Base-by-base conservation (phyloP, 768 basidiomycete species). In the Lanmaoa rubissima region DNA sequence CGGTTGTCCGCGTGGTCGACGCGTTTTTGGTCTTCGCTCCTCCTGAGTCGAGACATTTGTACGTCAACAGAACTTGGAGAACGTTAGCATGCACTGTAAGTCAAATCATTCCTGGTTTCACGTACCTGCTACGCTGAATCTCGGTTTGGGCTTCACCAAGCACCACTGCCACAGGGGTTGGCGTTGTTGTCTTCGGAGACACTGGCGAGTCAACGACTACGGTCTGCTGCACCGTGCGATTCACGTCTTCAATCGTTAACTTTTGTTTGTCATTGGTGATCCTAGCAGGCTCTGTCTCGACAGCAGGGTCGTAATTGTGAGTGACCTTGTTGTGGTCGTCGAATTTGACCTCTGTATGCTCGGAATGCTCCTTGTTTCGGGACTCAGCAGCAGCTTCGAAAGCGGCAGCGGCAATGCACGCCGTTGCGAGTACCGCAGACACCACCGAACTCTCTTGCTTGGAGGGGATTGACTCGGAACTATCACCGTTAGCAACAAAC, bases 361-460 rank as follows among this genome's bases (percentile, higher is more conserved):
- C 32, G 1, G 42, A 26, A 32, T 5, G 49, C 26, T 54, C 40
- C 48, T 66, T 45, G 16, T 45, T 48, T 35, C 38, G 54, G 7
- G 36, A 41, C 14, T 59, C 61, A 5, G 61, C 1, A 16, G 36
- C 46, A 17, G 59, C 59, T 43, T 63, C 66, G 2, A 48, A 41
- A 0, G 57, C 61, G 24, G 45, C 38, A 6, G 66, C 57, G 2
- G 58, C 58, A 21, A 66, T n/a, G 5, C 39, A 48, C 0, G 57
- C 65, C 11, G 53, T 7, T 4, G 58, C 58, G 4, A 68, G 45
- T 31, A 55, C 10, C 13, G 49, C 28, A 34, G 66, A 62, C 10
- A 63, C 35, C 7, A 57, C 13, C 16, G 58, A 65, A 44, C 47
- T 44, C 11, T 24, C 58, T 31, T 58, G 35, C 35, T 58, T 57